Conservation (phyloP, 768 basidiomycete genomes). For the Postia placenta region DNA sequence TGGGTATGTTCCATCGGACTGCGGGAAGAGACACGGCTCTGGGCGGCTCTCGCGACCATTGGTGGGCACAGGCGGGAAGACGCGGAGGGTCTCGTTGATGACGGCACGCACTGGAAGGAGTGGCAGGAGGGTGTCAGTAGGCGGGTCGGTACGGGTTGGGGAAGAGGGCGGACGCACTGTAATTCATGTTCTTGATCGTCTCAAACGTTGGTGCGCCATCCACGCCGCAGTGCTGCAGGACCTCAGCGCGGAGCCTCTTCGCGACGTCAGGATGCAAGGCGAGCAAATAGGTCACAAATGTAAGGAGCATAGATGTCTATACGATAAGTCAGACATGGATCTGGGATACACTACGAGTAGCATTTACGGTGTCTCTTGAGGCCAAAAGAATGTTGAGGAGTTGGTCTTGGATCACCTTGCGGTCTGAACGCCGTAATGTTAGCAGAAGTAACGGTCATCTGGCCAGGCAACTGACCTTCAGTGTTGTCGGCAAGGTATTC, state of each 20-base stretch:
- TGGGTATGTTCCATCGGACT: slow-evolving; percentile 42
- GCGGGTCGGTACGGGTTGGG: neutral
- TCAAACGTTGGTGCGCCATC: slow-evolving; percentile 47
- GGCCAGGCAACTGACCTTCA: slow-evolving; percentile 37
- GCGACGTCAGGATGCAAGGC: slow-evolving; percentile 56
- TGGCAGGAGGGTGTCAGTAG: no score
- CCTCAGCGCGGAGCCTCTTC: slow-evolving; percentile 50
- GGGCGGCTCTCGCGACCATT: slow-evolving; percentile 58
- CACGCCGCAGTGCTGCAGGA: slow-evolving; percentile 48
- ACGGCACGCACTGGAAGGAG: slow-evolving; percentile 56
- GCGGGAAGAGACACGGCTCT: slow-evolving; percentile 43
- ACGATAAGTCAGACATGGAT: slow-evolving; percentile 4
- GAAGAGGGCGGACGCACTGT: slow-evolving; percentile 38
- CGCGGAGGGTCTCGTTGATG: slow-evolving; percentile 44
- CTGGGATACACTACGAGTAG: slow-evolving; percentile 4
- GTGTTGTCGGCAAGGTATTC: slow-evolving; percentile 64
- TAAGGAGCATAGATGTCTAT: slow-evolving; percentile 57
- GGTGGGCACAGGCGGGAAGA: slow-evolving; percentile 54
- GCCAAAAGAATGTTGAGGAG: slow-evolving; percentile 73
- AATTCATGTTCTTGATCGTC: slow-evolving; percentile 53
- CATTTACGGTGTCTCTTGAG: slow-evolving; percentile 54
- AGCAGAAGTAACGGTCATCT: neutral
- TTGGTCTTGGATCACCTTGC: slow-evolving; percentile 65
- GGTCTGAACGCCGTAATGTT: slow-evolving; percentile 42
- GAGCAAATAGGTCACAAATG: slow-evolving; percentile 66